phyloP scores from a whole-genome alignment of 768 basidiomycete species.

The Mycena capillaripes region DNA sequence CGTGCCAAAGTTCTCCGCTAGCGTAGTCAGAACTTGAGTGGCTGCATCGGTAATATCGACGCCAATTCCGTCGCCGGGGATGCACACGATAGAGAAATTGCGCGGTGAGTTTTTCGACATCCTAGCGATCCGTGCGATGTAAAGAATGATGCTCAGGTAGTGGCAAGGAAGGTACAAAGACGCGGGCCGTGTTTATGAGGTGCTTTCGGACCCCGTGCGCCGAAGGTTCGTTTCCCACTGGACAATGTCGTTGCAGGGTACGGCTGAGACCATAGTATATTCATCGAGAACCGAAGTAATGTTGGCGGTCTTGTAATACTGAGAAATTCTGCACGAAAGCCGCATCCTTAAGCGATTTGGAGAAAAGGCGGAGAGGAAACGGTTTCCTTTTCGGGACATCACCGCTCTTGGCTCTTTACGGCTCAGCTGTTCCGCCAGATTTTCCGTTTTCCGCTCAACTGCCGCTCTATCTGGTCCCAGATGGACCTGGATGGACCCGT shows the following conservation, averaged over 20 bases:
- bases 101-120: slow-evolving; percentile 11
- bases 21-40: slow-evolving; percentile 59
- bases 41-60: slow-evolving; percentile 66
- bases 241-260: not conserved
- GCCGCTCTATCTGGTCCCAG: too few species aligned
- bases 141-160: not conserved
- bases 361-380: not conserved
- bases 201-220: not conserved
- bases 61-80: slow-evolving; percentile 69
- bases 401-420: not conserved
- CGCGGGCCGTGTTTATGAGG: not conserved
- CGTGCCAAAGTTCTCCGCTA: slow-evolving; percentile 54
- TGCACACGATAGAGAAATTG: slow-evolving; percentile 59
- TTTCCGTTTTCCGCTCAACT: not conserved
- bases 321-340: too few species aligned
- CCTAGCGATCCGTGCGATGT: not conserved
- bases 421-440: not conserved
- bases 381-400: not conserved
- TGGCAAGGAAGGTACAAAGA: not conserved
- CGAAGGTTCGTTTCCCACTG: not conserved
- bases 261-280: too few species aligned
- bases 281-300: too few species aligned
- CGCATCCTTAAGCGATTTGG: too few species aligned
- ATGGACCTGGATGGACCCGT: not conserved
- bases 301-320: too few species aligned